Evolutionary conservation across 345 rosid species (phyloP), one percentile per base, ranked within the genome.

Genomic region (Gossypium herbaceum): DNA sequence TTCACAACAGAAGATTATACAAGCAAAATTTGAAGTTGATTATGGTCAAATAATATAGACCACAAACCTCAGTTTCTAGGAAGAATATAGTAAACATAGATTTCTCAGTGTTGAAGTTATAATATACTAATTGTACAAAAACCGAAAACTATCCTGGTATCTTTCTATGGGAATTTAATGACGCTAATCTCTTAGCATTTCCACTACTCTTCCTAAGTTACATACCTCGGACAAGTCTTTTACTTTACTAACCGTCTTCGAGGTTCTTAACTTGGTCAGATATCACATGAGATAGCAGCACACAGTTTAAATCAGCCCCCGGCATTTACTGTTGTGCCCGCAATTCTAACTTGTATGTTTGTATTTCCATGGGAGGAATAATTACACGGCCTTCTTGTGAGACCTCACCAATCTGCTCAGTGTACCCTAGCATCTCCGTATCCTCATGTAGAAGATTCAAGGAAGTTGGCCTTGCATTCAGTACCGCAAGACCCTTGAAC

Each of bases 331-430:
- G 75, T 57, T 79, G 73, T 25, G 94, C 89, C 81, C 83, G 84
- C 75, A 95, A 72, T 69, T 90, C 97, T 81, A 95, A 83, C 85
- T 92, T 95, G 87, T 91, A 95, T 27, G 99, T 93, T 78, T 88
- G 94, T 80, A 95, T 84, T 84, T 95, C 99, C 99, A 93, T 95
- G 60, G 98, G 97, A 68, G 93, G 80, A 59, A 95, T 90, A 73
- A 64, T 24, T 22, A 90, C 79, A 68, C 56, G 87, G 68, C 97
- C 98, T 24, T 93, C 94, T 48, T 75, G 88, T 77, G 89, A 75
- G 47, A 78, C 81, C 76, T 89, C 92, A 44, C 79, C 80, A 12
- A 76, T 51, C 86, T 85, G 90, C 65, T 90, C 97, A 2, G 76
- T 60, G 58, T 93, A 95, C 41, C 97, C 99, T 2, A 95, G 89